phyloP scores from a whole-genome alignment of 306 rosid species.

The Vigna hirtella region DNA sequence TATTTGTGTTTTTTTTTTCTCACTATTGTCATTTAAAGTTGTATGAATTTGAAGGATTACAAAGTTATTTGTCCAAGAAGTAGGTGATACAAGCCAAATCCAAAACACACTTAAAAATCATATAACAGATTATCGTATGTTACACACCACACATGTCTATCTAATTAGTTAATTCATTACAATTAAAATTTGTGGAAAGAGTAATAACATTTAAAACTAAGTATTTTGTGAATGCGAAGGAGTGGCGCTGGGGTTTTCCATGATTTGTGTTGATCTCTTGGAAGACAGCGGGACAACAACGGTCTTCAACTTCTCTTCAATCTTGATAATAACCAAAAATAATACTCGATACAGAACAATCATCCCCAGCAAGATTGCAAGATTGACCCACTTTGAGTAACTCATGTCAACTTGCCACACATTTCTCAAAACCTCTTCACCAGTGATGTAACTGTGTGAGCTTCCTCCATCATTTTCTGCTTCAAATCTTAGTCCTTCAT shows the following conservation, averaged over 20 bases:
- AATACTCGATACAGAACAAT: conserved; percentile 54
- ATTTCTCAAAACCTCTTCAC: conserved; percentile 55
- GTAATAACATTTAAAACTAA: not conserved
- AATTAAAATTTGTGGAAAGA: too few relatives aligned
- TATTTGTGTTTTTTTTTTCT: too few relatives aligned
- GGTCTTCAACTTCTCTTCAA: conserved; percentile 53
- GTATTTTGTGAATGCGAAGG: not conserved
- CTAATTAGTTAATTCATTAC: too few relatives aligned
- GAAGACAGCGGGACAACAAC: not conserved
- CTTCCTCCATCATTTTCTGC: not conserved
- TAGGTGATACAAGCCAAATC: too few relatives aligned
- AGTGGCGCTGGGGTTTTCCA: conserved; percentile 39
- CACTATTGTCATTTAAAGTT: too few relatives aligned
- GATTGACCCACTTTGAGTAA: conserved; percentile 77
- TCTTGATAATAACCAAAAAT: conserved; percentile 60
- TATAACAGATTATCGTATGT: too few relatives aligned
- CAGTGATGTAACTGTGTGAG: conserved; percentile 24
- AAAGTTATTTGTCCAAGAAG: too few relatives aligned
- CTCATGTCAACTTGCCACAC: conserved; percentile 52
- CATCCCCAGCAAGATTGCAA: conserved; percentile 65
- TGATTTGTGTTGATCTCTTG: conserved; percentile 14
- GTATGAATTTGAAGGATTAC: too few relatives aligned
- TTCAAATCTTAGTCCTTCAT: conserved; percentile 49
- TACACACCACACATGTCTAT: too few relatives aligned
- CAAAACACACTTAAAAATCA: too few relatives aligned